Base-by-base conservation (phyloP, 2,329 filamentous ascomycete species). In the Grosmannia clavigera region DNA sequence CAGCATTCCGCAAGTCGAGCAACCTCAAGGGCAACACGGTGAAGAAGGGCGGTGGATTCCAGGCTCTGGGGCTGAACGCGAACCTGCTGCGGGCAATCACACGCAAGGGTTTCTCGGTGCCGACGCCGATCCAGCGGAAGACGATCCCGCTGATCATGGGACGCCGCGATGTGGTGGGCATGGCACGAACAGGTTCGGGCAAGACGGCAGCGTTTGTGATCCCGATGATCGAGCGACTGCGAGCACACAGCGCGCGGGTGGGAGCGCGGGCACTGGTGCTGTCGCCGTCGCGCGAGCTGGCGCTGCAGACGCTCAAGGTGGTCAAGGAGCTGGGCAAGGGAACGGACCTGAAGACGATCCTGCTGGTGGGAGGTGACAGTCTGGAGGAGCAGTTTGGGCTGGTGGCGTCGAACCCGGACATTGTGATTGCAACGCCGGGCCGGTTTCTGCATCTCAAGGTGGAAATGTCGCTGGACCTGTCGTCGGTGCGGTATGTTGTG, bases 201-300 rank as follows among this genome's bases (percentile, higher is more conserved):
- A 99, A 99, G 78, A 99, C 95, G 1, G 94, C 92, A 1, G 94
- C 94, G 27, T 99, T 99, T 72, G 91, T 97, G 31, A 95, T 99
- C 65, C 94, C 94, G 52, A 96, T 99, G 92, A 91, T 99, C 63
- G 90, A 99, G 76, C 88, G 87, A 65, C 77, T 99, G 63, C 95
- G 92, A 72, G 81, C 84, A 29, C 95, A 99, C 72, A 95, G 88
- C 69, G 85, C 86, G 35, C 87, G 87, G 68, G 86, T 97, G 64
- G 94, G 95, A 58, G 85, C 90, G 53, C 82, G 94, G 68, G 94
- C 87, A 14, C 77, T 99, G 62, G 87, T 99, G 63, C 74, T 99
- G 70, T 96, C 92, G 16, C 94, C 94, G 0, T 96, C 92, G 31
- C 83, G 94, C 77, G 94, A 99, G 75, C 76, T 99, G 71, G 94